phyloP scores from a whole-genome alignment of 345 rosid species.

The Ceriops decandra region DNA sequence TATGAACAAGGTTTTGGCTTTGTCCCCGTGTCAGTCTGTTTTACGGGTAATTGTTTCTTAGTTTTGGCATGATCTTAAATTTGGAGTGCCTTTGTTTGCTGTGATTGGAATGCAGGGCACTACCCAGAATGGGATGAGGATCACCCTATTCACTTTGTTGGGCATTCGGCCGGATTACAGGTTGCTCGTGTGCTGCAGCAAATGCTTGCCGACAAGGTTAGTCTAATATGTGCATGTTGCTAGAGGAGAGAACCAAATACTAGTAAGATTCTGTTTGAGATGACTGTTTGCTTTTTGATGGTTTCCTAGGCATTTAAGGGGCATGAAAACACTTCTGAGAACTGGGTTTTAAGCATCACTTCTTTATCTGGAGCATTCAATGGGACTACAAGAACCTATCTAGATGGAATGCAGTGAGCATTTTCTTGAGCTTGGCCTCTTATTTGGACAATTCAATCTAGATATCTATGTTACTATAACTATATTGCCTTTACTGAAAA shows the following conservation, averaged over 20 bases:
- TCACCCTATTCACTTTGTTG: slow-evolving; percentile 94
- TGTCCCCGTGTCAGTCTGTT: background rate
- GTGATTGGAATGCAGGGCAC: slow-evolving; percentile 50
- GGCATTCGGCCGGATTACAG: slow-evolving; percentile 99
- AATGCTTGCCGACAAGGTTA: slow-evolving; percentile 93
- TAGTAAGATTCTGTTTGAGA: background rate
- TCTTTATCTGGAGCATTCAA: slow-evolving; percentile 93
- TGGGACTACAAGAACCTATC: slow-evolving; percentile 87
- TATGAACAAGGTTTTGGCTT: slow-evolving; percentile 62
- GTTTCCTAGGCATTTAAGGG: slow-evolving; percentile 64
- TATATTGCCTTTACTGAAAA: too few species aligned
- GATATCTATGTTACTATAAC: background rate
- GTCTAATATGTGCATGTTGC: slow-evolving; percentile 14
- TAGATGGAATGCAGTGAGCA: slow-evolving; percentile 92
- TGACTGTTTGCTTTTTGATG: slow-evolving; percentile 15
- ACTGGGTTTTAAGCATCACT: slow-evolving; percentile 92
- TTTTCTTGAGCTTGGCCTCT: slow-evolving; percentile 9
- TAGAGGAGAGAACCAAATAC: background rate
- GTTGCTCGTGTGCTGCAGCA: slow-evolving; percentile 97
- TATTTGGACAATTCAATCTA: background rate
- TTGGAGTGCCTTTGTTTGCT: slow-evolving; percentile 10
- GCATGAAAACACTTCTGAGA: slow-evolving; percentile 72
- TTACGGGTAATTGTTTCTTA: background rate
- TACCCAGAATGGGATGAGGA: slow-evolving; percentile 93
- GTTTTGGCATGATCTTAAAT: slow-evolving; percentile 4